Evolutionary conservation across 148 eudicot genomes (phyloP).

Genomic region (Fagopyrum homotropicum): DNA sequence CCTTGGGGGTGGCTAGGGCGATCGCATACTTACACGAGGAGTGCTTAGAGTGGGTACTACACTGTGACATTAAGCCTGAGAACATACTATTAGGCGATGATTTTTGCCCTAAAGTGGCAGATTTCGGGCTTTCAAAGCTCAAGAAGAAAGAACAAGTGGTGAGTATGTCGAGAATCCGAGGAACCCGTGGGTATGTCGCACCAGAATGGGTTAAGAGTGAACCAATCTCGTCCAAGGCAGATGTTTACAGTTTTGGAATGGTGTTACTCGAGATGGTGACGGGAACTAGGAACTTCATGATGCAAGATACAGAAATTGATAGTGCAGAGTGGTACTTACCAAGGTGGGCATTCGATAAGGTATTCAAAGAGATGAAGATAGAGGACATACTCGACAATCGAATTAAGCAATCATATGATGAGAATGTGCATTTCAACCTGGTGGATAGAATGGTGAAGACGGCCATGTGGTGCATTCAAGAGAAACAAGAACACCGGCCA

Average conservation of each 20-base stretch:
- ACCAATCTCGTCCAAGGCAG: slow-evolving; percentile 68
- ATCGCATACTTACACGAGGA: slow-evolving; percentile 85
- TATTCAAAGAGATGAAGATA: slow-evolving; percentile 48
- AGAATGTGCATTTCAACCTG: slow-evolving; percentile 42
- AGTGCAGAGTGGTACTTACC: slow-evolving; percentile 87
- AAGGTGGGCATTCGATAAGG: slow-evolving; percentile 73
- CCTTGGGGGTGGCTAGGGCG: slow-evolving; percentile 82
- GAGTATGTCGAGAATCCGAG: slow-evolving; percentile 50
- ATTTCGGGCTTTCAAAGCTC: slow-evolving; percentile 74
- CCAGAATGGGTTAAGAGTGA: slow-evolving; percentile 71
- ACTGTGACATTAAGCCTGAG: slow-evolving; percentile 86
- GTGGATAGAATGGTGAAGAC: slow-evolving; percentile 84
- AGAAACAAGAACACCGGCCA: slow-evolving; percentile 68
- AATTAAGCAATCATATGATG: slow-evolving; percentile 48
- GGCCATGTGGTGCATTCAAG: slow-evolving; percentile 91
- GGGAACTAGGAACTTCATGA: slow-evolving; percentile 51
- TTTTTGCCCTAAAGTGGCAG: slow-evolving; percentile 81
- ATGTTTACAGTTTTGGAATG: slow-evolving; percentile 81
- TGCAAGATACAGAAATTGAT: slow-evolving; percentile 30
- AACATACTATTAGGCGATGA: slow-evolving; percentile 81
- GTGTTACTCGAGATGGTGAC: slow-evolving; percentile 65
- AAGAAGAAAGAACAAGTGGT: slow-evolving; percentile 67
- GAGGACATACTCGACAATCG: slow-evolving; percentile 58
- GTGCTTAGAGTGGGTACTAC: slow-evolving; percentile 84
- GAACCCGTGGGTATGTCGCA: slow-evolving; percentile 82